These are phyloP conservation scores for Candida insectalens DNA, from an alignment of 805 yeast species.

Conservation along the genomic window DNA sequence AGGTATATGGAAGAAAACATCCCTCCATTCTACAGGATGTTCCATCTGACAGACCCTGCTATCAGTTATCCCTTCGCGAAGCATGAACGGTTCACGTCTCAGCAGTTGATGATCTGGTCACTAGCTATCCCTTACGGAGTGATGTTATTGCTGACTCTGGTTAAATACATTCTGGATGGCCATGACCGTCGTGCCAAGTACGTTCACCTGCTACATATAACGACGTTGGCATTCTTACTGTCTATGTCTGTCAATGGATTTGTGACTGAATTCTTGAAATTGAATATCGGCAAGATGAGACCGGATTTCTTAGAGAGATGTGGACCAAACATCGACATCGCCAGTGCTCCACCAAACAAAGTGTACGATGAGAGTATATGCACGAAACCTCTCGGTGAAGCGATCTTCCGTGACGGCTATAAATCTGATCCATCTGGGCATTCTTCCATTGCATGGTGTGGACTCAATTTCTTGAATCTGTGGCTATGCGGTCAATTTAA, in stretches of 20 bases:
- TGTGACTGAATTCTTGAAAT: conserved; percentile 64
- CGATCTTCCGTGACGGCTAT: conserved; percentile 46
- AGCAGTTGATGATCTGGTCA: conserved; percentile 23
- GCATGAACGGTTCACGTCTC: conserved; percentile 26
- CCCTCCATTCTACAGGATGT: conserved; percentile 37
- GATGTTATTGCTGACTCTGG: conserved; percentile 16
- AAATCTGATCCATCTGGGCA: conserved; percentile 80
- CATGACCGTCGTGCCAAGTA: conserved; percentile 16
- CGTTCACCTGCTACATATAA: conserved; percentile 27
- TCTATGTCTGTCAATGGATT: conserved; percentile 37
- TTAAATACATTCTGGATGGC: conserved; percentile 3
- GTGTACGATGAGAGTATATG: conserved; percentile 23
- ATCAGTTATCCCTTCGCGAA: conserved; percentile 40
- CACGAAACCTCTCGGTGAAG: conserved; percentile 24
- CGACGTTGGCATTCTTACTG: conserved; percentile 29
- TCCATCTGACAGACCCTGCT: conserved; percentile 30
- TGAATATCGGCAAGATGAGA: conserved; percentile 75
- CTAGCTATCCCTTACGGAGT: conserved; percentile 26
- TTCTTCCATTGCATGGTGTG: conserved; percentile 60
- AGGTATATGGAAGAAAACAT: conserved; percentile 16
- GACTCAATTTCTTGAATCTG: conserved; percentile 48
- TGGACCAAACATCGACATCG: conserved; percentile 28
- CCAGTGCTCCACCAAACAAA: conserved; percentile 6
- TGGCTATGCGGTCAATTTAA: conserved; percentile 21
- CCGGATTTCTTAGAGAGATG: conserved; percentile 89